Evolutionary conservation across 495 filamentous ascomycete species (phyloP).

Genomic region (Podospora fimiseda): DNA sequence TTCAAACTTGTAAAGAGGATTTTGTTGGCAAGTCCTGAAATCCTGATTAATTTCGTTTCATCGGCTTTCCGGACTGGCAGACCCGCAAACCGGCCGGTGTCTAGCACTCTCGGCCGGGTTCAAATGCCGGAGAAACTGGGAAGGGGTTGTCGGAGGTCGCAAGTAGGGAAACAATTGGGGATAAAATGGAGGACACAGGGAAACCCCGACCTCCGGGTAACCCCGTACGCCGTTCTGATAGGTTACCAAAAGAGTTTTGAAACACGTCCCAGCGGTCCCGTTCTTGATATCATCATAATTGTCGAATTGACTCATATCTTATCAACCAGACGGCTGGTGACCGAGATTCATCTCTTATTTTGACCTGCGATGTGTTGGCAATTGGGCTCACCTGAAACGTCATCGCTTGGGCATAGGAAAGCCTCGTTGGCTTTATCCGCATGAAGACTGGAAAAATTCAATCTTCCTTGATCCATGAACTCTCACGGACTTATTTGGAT

Average conservation of each 20-base stretch:
- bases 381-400: neutral
- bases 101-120: too few relatives aligned
- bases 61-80: neutral
- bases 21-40: neutral
- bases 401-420: neutral
- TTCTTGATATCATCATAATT: neutral
- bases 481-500: neutral
- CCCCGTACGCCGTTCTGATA: neutral
- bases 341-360: neutral
- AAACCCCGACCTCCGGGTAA: neutral
- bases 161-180: neutral
- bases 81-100: neutral
- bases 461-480: neutral
- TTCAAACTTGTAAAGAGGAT: neutral
- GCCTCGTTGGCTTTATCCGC: neutral
- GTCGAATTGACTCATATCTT: neutral
- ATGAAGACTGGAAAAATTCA: neutral
- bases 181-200: neutral
- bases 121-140: neutral
- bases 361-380: too few relatives aligned
- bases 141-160: neutral
- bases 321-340: neutral
- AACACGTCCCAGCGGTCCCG: conserved; percentile 11
- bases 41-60: neutral
- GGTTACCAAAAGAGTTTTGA: conserved; percentile 5